These are phyloP conservation scores for Solanum gandarillasii DNA, from an alignment of 257 asterid genomes.

Conservation along the genomic window DNA sequence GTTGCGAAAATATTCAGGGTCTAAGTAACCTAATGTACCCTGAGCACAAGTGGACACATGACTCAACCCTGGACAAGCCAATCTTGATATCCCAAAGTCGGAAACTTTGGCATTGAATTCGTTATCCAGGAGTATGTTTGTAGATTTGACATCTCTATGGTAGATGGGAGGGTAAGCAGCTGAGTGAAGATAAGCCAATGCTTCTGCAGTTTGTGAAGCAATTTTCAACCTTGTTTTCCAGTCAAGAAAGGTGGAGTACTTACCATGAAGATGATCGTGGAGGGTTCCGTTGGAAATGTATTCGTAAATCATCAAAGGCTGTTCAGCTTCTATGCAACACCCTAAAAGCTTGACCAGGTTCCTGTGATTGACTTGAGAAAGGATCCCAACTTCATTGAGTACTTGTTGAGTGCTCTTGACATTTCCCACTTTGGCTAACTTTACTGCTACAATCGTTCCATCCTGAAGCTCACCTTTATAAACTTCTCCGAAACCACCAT, in stretches of 20 bases:
- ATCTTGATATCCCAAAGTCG: slow-evolving; percentile 32
- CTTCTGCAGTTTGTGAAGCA: slow-evolving; percentile 36
- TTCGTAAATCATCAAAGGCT: slow-evolving; percentile 32
- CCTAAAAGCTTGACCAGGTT: slow-evolving; percentile 33
- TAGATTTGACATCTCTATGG: slow-evolving; percentile 39
- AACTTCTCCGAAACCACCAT: slow-evolving; percentile 38
- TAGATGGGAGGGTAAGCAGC: slow-evolving; percentile 33
- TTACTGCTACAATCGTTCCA: slow-evolving; percentile 23
- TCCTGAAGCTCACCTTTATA: slow-evolving; percentile 23
- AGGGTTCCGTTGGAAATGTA: slow-evolving; percentile 35
- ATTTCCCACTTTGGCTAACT: slow-evolving; percentile 28
- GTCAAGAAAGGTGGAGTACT: slow-evolving; percentile 12
- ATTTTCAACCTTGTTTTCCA: slow-evolving; percentile 28
- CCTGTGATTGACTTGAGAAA: slow-evolving; percentile 42
- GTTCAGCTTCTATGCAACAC: slow-evolving; percentile 33
- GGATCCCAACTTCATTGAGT: slow-evolving; percentile 28
- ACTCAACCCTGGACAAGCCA: slow-evolving; percentile 29
- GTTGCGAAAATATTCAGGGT: slow-evolving; percentile 31
- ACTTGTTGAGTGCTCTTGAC: slow-evolving; percentile 26
- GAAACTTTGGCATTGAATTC: slow-evolving; percentile 30
- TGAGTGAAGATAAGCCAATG: slow-evolving; percentile 35
- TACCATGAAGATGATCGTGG: slow-evolving; percentile 27
- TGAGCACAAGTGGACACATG: slow-evolving; percentile 38
- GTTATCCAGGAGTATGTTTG: slow-evolving; percentile 28
- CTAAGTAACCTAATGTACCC: slow-evolving; percentile 36